A percentile compares a stretch with the other conserved stretches of the same genome.
phyloP scores from a whole-genome alignment of 148 eudicot species.

The Mesembryanthemum crystallinum region DNA sequence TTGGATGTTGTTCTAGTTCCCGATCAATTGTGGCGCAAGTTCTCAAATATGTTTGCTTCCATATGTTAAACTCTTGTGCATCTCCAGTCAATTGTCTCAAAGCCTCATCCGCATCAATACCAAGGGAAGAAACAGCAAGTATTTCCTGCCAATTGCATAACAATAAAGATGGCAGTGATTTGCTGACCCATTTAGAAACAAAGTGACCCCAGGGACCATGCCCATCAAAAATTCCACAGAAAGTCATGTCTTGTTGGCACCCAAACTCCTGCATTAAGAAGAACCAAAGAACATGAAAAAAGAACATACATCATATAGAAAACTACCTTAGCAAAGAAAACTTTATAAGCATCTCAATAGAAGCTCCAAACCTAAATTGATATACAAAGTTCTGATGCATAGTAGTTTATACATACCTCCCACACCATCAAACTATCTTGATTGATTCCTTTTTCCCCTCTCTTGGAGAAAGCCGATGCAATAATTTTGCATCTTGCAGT shows the following conservation, averaged over 20 bases:
- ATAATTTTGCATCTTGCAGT: slow-evolving; percentile 29
- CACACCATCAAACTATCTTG: slow-evolving; percentile 66
- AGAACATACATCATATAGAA: not conserved
- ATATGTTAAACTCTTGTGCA: slow-evolving; percentile 31
- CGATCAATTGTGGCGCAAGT: slow-evolving; percentile 70
- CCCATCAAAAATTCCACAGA: slow-evolving; percentile 93
- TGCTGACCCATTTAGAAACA: slow-evolving; percentile 65
- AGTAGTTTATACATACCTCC: slow-evolving; percentile 47
- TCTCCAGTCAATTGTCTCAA: slow-evolving; percentile 16
- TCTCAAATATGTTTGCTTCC: slow-evolving; percentile 63
- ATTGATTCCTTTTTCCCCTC: slow-evolving; percentile 70
- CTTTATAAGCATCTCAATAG: not conserved
- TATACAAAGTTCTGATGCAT: not conserved
- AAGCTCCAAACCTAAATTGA: not conserved
- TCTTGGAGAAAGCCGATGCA: slow-evolving; percentile 49
- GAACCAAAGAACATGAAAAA: not conserved
- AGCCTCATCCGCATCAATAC: slow-evolving; percentile 22
- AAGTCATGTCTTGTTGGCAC: slow-evolving; percentile 65
- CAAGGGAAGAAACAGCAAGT: slow-evolving; percentile 34
- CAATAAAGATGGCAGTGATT: slow-evolving; percentile 64
- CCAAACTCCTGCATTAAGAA: slow-evolving; percentile 64
- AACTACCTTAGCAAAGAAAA: not conserved
- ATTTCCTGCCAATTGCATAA: slow-evolving; percentile 69
- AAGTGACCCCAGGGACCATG: slow-evolving; percentile 96
- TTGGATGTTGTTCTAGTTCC: slow-evolving; percentile 50